These are phyloP conservation scores for Fusarium sp. DNA, from an alignment of 2,329 filamentous ascomycete genomes.

Conservation along the genomic window DNA sequence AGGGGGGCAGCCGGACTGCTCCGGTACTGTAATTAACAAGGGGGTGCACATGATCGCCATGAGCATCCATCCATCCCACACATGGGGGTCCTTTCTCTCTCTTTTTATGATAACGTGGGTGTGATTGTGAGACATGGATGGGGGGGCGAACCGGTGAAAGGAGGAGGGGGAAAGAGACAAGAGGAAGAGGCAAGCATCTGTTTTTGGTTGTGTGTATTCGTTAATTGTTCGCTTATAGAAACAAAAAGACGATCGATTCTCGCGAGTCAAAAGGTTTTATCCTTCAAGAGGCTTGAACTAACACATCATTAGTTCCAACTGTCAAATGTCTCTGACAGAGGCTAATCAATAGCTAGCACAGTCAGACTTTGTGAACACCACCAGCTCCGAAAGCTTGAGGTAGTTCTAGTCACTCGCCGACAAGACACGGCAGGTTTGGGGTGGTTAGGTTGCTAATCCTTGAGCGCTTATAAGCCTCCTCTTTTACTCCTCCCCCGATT, in stretches of 20 bases:
- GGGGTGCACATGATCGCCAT: slow-evolving; percentile 21
- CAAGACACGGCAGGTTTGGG: slow-evolving; percentile 5
- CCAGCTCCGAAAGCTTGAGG: background rate
- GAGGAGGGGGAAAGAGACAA: background rate
- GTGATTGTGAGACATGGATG: slow-evolving; percentile 16
- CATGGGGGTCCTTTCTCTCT: slow-evolving; percentile 1
- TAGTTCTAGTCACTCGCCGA: background rate
- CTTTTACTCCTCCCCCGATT: slow-evolving; percentile 4
- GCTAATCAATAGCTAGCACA: background rate
- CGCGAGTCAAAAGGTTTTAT: slow-evolving; percentile 4
- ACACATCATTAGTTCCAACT: background rate
- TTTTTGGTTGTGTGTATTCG: background rate
- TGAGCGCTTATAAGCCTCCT: slow-evolving; percentile 7
- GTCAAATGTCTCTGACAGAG: background rate
- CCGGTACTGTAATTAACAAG: slow-evolving; percentile 35
- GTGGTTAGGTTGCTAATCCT: background rate
- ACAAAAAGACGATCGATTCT: slow-evolving; percentile 14
- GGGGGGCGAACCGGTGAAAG: slow-evolving; percentile 12
- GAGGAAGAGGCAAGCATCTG: slow-evolving; percentile 5
- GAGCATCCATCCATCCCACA: background rate
- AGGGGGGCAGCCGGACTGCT: slow-evolving; percentile 20
- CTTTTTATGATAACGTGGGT: slow-evolving; percentile 22
- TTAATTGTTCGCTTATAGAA: slow-evolving; percentile 27
- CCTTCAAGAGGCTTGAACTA: background rate
- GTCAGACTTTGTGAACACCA: background rate